Evolutionary conservation across 768 basidiomycete species (phyloP), one percentile per base, ranked within the genome.

Genomic region (Russula ochroleuca): DNA sequence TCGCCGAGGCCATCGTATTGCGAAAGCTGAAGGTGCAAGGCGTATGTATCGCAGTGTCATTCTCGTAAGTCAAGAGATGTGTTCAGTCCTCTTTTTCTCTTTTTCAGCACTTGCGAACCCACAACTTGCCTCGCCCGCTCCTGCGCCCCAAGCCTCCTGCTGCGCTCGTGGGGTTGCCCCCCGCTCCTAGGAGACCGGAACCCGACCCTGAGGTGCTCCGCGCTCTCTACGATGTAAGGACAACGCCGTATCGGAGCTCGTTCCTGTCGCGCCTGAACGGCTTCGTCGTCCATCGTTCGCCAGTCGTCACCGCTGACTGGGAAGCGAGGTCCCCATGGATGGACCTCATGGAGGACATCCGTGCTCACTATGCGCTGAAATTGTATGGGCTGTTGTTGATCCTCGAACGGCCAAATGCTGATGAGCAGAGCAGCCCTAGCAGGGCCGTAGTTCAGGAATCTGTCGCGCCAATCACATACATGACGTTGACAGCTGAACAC

Each of bases 301-400:
- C 74, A 5, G 69, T 81, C 33, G 78, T 91, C 45, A 79, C 83
- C 11, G 76, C 85, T 28, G 89, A 92, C 72, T 92, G 88, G 89
- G 85, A 88, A 71, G 84, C 81, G 4, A 75, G 75, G 45, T 74
- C 88, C 4, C 84, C 87, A 0, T 92, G 91, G 91, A 85, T 86
- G 80, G 74, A 79, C 41, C 79, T 93, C 49, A 88, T 92, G 87
- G 71, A 73, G 37, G 90, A 92, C 66, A 79, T 93, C 47, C 78
- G 81, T 55, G 82, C 81, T 2, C 90, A 93, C 74, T 81, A 85
- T 69, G 68, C 71, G 2, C 73, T 88, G 25, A 75, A 81, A 38
- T 84, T 87, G 90, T 91, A 67, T 63, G 41, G 31, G 11, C 43
- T 47, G 47, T 49, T 11, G 25, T 21, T 3, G 8, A 28, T 49